A percentile compares a stretch with the other conserved stretches of the same genome.
Evolutionary conservation across 1,284 basidiomycete species (phyloP).

Genomic region (Stygiomarasmius scandens): DNA sequence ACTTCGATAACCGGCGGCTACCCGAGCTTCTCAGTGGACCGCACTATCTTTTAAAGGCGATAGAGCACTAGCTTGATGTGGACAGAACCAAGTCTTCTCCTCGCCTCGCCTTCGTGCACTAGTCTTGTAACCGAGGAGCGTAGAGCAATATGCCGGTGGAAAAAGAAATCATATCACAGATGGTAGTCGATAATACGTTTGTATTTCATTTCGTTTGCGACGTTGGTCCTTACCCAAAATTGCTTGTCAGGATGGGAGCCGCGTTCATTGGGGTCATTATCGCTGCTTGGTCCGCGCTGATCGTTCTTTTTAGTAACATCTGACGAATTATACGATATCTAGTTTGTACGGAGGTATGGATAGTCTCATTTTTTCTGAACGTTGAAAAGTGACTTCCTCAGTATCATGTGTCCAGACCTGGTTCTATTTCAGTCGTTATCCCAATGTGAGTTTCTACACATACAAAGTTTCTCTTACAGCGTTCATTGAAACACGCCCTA

Average conservation of each 20-base stretch:
- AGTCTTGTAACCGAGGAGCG: not conserved
- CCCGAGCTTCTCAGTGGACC: not conserved
- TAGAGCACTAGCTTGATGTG: not conserved
- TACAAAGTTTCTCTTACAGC: not conserved
- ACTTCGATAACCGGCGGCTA: not conserved
- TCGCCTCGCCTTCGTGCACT: not conserved
- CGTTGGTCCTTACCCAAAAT: not conserved
- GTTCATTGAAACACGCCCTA: not conserved
- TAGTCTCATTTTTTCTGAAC: not conserved
- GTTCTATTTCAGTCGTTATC: slow-evolving; percentile 55
- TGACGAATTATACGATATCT: slow-evolving; percentile 10
- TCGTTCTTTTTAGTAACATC: not conserved
- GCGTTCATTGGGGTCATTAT: slow-evolving; percentile 51
- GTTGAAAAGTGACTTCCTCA: slow-evolving; percentile 19
- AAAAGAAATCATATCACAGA: not conserved
- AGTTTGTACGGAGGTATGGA: slow-evolving; percentile 52
- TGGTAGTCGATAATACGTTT: slow-evolving; percentile 32
- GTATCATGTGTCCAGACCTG: slow-evolving; percentile 59
- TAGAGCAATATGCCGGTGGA: slow-evolving; percentile 2
- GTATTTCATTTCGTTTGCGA: slow-evolving; percentile 10
- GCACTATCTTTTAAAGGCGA: not conserved
- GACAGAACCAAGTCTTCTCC: not conserved
- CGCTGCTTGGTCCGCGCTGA: slow-evolving; percentile 44
- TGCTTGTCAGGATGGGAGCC: slow-evolving; percentile 44
- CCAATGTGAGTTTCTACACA: slow-evolving; percentile 28